Conservation (phyloP, 179 eudicot genomes). For the Vitellaria paradoxa region DNA sequence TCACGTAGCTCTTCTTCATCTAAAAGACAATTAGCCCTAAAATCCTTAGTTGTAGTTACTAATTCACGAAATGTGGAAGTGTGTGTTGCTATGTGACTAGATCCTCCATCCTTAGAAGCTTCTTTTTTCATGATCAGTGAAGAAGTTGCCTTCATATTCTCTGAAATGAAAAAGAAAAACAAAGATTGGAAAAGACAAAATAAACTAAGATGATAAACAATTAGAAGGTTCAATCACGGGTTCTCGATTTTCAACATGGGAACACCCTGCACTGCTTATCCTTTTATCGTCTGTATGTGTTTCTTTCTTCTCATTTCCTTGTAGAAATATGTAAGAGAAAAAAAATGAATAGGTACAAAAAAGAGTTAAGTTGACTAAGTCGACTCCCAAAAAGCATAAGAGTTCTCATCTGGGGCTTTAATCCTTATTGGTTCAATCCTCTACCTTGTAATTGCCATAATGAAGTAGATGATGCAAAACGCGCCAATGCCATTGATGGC, state of each 20-base stretch:
- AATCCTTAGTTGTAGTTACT: conserved; percentile 34
- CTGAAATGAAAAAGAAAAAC: too few species aligned
- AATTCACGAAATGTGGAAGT: conserved; percentile 35
- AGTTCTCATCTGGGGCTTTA: conserved; percentile 18
- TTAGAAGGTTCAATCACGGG: conserved; percentile 94
- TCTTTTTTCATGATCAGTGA: conserved; percentile 59
- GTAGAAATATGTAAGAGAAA: background rate
- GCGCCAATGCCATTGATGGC: background rate
- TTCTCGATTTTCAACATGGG: conserved; percentile 72
- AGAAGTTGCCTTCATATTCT: conserved; percentile 78
- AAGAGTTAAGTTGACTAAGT: conserved; percentile 14
- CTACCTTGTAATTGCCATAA: conserved; percentile 19
- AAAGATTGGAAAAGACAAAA: too few species aligned
- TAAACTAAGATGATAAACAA: too few species aligned
- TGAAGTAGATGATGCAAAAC: conserved; percentile 3
- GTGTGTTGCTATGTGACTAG: conserved; percentile 26
- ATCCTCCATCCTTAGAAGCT: conserved; percentile 20
- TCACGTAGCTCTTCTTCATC: conserved; percentile 60
- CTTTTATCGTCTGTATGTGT: conserved; percentile 78
- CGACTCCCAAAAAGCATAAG: conserved; percentile 13
- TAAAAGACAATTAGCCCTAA: conserved; percentile 30
- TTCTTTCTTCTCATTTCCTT: background rate
- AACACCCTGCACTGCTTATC: conserved; percentile 85
- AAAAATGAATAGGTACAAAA: conserved; percentile 5
- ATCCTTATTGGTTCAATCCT: conserved; percentile 14